Base-by-base conservation (phyloP, 2,329 filamentous ascomycete species). In the Exophiala viscosa region DNA sequence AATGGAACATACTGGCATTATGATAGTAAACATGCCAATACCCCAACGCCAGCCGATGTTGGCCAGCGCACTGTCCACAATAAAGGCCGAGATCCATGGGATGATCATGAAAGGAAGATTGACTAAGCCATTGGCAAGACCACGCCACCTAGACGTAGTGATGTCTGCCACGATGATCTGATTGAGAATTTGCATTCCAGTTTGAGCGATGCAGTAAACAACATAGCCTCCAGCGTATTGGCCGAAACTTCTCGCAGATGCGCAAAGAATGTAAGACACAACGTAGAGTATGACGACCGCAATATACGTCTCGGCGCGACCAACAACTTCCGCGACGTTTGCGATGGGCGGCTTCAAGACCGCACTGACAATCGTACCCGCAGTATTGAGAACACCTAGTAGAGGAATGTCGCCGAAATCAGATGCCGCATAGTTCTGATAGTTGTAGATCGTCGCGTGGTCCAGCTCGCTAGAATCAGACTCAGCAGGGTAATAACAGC, bases 41-140 rank as follows among this genome's bases (percentile, higher is more conserved):
- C 31, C 72, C 70, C 70, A 74, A 31, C 72, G 61, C 73, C 72
- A 76, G 5, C 72, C 72, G 33, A 74, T 73, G 1, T 65, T 67
- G 7, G 20, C 46, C 2, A 73, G 62, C 1, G 72, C 72, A 18
- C 62, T 67, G 9, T 73, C 66, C n/a, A 70, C 66, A 34, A 75
- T 73, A 44, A 70, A 67, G 1, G 70, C 71, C 3, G 70, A 68
- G 2, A 70, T 57, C 69, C 70, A 75, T 0, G 72, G 70, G 2
- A 67, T 70, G 43, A 75, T 62, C 15, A 75, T 60, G 46, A 70
- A 73, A 1, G 73, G 73, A 1, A 70, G 58, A 45, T 69, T 73
- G 38, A 68, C 62, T 4, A 73, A 57, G 9, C 65, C 68, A 36
- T 70, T 67, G 9, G 67, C 68, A 49, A 76, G 67, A 2, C 65